Evolutionary conservation across 345 rosid genomes (phyloP).

Genomic region (Salix purpurea): DNA sequence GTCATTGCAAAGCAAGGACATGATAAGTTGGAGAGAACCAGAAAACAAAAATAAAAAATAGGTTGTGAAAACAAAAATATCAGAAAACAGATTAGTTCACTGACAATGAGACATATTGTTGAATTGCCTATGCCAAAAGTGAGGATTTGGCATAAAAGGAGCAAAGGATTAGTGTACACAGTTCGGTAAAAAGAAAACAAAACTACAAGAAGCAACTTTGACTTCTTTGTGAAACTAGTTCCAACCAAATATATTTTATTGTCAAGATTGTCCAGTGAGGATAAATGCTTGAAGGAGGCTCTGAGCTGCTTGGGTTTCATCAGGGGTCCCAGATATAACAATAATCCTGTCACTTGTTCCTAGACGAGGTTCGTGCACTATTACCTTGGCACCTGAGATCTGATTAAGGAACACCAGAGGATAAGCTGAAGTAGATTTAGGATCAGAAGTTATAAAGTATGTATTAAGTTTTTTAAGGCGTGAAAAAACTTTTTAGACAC

Average conservation of each 20-base stretch:
- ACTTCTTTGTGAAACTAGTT: slow-evolving; percentile 2
- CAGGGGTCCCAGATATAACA: slow-evolving; percentile 92
- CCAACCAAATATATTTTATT: not conserved
- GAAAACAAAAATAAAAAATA: not conserved
- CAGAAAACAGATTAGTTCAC: not conserved
- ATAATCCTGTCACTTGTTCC: slow-evolving; percentile 77
- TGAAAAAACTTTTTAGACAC: not conserved
- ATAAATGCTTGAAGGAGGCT: slow-evolving; percentile 94
- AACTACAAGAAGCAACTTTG: slow-evolving; percentile 1
- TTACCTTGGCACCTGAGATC: slow-evolving; percentile 96
- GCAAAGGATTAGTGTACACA: slow-evolving; percentile 1
- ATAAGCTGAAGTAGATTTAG: slow-evolving; percentile 22
- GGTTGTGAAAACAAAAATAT: not conserved
- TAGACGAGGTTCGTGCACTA: slow-evolving; percentile 65
- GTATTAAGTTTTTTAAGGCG: slow-evolving; percentile 6
- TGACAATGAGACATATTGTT: not conserved
- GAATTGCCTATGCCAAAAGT: not conserved
- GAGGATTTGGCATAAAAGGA: not conserved
- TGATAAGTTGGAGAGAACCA: not conserved
- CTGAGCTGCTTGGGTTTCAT: slow-evolving; percentile 93
- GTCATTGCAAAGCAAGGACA: not conserved
- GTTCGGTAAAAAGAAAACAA: not conserved
- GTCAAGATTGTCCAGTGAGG: slow-evolving; percentile 51
- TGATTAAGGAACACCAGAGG: slow-evolving; percentile 42
- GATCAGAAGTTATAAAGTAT: slow-evolving; percentile 1